Base-by-base conservation (phyloP, 306 rosid genomes). In the Cucumis sativus region DNA sequence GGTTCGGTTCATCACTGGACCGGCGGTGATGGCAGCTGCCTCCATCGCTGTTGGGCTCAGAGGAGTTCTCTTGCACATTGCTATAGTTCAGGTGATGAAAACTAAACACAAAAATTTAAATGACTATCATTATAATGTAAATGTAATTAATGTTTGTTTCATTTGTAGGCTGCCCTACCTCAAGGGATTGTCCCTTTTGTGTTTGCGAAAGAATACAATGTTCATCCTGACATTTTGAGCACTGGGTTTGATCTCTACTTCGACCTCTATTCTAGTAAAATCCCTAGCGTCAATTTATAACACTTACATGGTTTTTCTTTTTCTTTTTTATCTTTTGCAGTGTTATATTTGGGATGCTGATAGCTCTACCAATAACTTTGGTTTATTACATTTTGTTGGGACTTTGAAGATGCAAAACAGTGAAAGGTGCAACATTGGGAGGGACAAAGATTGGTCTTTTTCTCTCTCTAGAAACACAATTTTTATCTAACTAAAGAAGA, bases 171-270 rank as follows among this genome's bases (percentile, higher is more conserved):
- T 18, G 96, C 96, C 33, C 90, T 92, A 69, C 98, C 98, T 0
- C 96, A 92, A 83, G 98, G 98, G 74, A 92, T 92, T 80, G 98
- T 90, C 30, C 98, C 96, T 4, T 90, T 90, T 63, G 96, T 92
- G 79, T 92, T 92, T 85, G 94, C 93, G 8, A 92, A 92, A 87
- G 97, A 92, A 80, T 92, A 92, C 80, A 92, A 90, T 41, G 96
- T 92, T 80, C 96, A 92, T 84, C 97, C 97, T 8, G 89, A 90
- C 88, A 92, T 90, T 37, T 83, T 92, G 0, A 92, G 97, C 89
- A 92, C 97, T 1, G 96, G 97, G 97, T 92, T 59, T 3, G 80
- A 40, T 20, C 40, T 43, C 51, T 0, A 11, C 12, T 0, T 7
- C 28, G 2, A 43, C 14, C 1, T 7, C 12, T 0, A 16, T 63